Evolutionary conservation across 495 filamentous ascomycete genomes (phyloP), one percentile per base, ranked within the genome.

Genomic region (Xylaria acuta): DNA sequence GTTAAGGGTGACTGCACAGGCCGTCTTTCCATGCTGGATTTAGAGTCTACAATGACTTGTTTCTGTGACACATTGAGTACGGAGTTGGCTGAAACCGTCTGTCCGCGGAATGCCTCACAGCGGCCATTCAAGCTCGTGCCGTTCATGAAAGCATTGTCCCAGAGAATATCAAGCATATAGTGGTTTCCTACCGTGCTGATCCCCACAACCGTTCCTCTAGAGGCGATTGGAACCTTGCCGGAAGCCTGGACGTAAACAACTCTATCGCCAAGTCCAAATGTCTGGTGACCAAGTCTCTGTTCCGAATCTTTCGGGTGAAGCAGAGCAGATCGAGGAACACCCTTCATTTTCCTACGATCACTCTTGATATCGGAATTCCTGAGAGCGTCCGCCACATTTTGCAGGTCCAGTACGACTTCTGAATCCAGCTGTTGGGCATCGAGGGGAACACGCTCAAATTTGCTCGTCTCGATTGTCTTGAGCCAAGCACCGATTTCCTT

Each of bases 381-480:
- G 16, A 84, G 75, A 64, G 79, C 75, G 76, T 97, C 92, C 4
- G 93, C 91, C 58, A 93, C 92, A 62, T 86, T 76, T 76, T 97
- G 94, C 72, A 99, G 94, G 75, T 88, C 77, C 83, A 89, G 90
- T 47, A 98, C 95, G 27, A 93, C 88, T 66, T 95, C 92, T 4
- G 93, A 97, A 77, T 99, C 97, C 1, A 99, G 87, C 77, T 99
- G 97, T 76, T 97, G 92, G 8, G 97, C 96, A 72, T 98, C 96
- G 18, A 98, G 88, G 11, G 97, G 94, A 3, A 98, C 97, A 68
- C 90, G 90, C 79, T 98, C 95, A 77, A 99, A 97, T 75, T 89
- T 91, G 86, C 92, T 97, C 0, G 92, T 90, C 80, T 98, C 92
- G 25, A 96, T 88, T 14, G 89, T 90, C 81, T 97, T 98, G 40